Conservation (phyloP, 805 yeast genomes). For the Wickerhamiella occidentalis region DNA sequence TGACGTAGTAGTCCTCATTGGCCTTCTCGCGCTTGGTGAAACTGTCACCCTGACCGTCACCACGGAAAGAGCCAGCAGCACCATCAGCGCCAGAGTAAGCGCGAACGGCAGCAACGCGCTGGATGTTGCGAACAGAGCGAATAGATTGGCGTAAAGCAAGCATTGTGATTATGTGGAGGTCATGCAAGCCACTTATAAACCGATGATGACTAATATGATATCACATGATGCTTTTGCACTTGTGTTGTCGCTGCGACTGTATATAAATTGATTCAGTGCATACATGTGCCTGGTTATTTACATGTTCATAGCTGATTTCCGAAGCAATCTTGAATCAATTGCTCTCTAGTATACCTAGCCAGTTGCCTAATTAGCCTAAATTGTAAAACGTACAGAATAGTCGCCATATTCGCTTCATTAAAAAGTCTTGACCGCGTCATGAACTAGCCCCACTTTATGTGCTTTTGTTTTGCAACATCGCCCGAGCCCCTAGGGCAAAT, state of each 20-base stretch:
- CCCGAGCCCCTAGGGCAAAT: neutral
- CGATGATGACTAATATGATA: neutral
- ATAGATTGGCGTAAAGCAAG: slow-evolving; percentile 18
- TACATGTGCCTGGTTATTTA: too few relatives aligned
- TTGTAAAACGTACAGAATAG: too few relatives aligned
- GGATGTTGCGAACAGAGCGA: slow-evolving; percentile 8
- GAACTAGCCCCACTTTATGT: too few relatives aligned
- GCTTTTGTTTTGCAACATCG: neutral
- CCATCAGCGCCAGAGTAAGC: slow-evolving; percentile 14
- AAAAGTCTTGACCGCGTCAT: too few relatives aligned
- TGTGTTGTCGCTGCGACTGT: too few relatives aligned
- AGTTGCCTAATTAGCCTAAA: too few relatives aligned
- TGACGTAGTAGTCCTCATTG: slow-evolving; percentile 76
- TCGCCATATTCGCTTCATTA: too few relatives aligned
- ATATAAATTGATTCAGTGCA: too few relatives aligned
- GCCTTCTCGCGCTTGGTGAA: slow-evolving; percentile 88
- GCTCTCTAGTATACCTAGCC: too few relatives aligned
- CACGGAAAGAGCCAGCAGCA: slow-evolving; percentile 47
- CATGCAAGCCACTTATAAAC: neutral
- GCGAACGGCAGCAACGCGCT: slow-evolving; percentile 14
- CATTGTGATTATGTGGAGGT: slow-evolving; percentile 11
- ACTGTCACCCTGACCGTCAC: slow-evolving; percentile 45
- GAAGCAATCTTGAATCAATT: too few relatives aligned
- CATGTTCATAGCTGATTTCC: too few relatives aligned
- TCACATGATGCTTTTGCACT: neutral